Base-by-base conservation (phyloP, 345 rosid species). In the Toxicodendron radicans region DNA sequence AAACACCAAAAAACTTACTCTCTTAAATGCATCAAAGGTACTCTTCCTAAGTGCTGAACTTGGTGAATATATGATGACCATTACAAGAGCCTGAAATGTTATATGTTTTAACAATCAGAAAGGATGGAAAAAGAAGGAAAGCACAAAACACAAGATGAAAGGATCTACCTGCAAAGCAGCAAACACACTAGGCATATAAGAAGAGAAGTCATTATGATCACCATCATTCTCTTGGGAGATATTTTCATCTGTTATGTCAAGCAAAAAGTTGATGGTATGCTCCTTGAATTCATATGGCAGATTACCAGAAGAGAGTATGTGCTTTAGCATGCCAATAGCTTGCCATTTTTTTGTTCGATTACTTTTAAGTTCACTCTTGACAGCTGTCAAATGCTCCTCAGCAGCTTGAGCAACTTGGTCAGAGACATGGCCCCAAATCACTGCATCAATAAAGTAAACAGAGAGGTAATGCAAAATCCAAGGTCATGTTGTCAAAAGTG, bases 11-110 rank as follows among this genome's bases (percentile, higher is more conserved):
- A 67, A 68, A 70, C 83, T 75, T 79, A 93, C 97, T 90, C 73
- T 89, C 84, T 90, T 90, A 60, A 93, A 66, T 60, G 88, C 90
- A 74, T 87, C 91, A 79, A 85, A 94, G 69, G 98, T 88, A 73
- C 81, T 86, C 79, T 74, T 92, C 81, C 92, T 88, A 70, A 90
- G 64, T 32, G n/a, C 79, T 32, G 92, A 52, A 58, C 84, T 82
- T 66, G 92, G 79, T 65, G 92, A 52, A 76, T 85, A 82, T 74
- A 91, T 87, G 57, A 89, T 82, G 67, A 85, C 84, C 71, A 64
- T 79, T 64, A 81, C 79, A 71, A 92, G 57, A 30, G 85, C 97
- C 98, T 93, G 86, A 62, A 79, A 74, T 66, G 53, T 53, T 30
- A 56, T n/a, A n/a, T 46, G n/a, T 61, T 58, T 69, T 24, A 6